Percentiles rank a stretch among this genome's conserved stretches.
phyloP scores from a whole-genome alignment of 305 asterid species.

The Lippia alba region DNA sequence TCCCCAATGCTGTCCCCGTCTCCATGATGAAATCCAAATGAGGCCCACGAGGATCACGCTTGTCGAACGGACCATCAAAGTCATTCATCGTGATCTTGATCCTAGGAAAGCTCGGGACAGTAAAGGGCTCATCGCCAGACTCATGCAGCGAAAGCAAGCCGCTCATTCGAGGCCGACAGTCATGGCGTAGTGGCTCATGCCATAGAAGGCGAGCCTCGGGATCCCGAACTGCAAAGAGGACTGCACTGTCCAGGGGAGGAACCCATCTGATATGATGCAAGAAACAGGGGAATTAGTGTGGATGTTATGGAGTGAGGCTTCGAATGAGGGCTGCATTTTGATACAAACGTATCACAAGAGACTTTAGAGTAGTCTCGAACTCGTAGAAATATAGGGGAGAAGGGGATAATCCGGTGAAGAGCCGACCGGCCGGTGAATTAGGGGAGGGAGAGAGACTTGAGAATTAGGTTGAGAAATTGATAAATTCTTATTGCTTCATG shows the following conservation, averaged over 20 bases:
- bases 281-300: constrained; percentile 7
- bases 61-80: constrained; percentile 41
- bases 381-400: too few species aligned
- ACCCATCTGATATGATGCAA: constrained; percentile 66
- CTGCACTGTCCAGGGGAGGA: constrained; percentile 65
- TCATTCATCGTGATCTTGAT: constrained; percentile 58
- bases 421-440: too few species aligned
- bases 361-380: too few species aligned
- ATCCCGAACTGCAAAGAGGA: constrained; percentile 53
- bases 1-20: background rate
- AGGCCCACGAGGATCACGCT: constrained; percentile 45
- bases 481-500: too few species aligned
- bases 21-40: constrained; percentile 45
- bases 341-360: too few species aligned
- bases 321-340: constrained; percentile 60
- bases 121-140: constrained; percentile 52
- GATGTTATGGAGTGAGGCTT: constrained; percentile 43
- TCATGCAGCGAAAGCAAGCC: constrained; percentile 39
- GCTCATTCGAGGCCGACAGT: background rate
- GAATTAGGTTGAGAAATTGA: too few species aligned
- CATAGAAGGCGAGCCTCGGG: constrained; percentile 55
- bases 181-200: constrained; percentile 51
- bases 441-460: too few species aligned
- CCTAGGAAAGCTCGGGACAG: constrained; percentile 48
- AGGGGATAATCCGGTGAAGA: too few species aligned